These are phyloP conservation scores for Moesziomyces globuligerus DNA, from an alignment of 1,284 basidiomycete species.

Conservation along the genomic window DNA sequence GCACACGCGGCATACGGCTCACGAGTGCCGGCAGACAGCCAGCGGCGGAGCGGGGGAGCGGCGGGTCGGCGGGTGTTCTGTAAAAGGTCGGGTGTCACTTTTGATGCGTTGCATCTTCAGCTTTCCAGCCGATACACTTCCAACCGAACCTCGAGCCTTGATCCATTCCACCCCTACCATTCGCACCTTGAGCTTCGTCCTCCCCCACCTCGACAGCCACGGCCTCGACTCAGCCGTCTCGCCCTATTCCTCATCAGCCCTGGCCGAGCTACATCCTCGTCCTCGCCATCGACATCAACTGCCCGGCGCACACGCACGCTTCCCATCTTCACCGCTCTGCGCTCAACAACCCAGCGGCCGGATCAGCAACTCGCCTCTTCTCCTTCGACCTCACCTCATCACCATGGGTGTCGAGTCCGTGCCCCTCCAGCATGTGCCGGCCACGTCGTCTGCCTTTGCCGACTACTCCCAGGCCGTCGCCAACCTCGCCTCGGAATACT, in stretches of 20 bases:
- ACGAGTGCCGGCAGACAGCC: neutral
- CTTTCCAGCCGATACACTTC: neutral
- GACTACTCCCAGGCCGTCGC: slow-evolving; percentile 26
- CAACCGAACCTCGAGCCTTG: neutral
- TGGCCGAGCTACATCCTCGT: neutral
- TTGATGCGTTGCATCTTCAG: neutral
- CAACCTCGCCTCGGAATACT: slow-evolving; percentile 27
- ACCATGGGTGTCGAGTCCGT: slow-evolving; percentile 20
- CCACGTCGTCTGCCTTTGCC: slow-evolving; percentile 22
- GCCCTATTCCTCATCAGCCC: too few species aligned
- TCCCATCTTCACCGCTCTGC: neutral
- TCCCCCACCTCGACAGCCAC: too few species aligned
- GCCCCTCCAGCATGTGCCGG: slow-evolving; percentile 23
- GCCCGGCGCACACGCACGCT: neutral
- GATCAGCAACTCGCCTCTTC: neutral
- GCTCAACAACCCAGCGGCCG: neutral
- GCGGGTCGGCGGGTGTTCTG: too few species aligned
- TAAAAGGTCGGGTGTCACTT: neutral
- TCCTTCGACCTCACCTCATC: too few species aligned
- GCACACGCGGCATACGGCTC: neutral
- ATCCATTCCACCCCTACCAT: neutral
- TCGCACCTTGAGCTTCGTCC: neutral
- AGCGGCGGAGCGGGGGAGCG: too few species aligned
- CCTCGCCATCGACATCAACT: neutral
- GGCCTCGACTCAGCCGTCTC: too few species aligned